Conservation (phyloP, 345 rosid species). For the Salix purpurea region DNA sequence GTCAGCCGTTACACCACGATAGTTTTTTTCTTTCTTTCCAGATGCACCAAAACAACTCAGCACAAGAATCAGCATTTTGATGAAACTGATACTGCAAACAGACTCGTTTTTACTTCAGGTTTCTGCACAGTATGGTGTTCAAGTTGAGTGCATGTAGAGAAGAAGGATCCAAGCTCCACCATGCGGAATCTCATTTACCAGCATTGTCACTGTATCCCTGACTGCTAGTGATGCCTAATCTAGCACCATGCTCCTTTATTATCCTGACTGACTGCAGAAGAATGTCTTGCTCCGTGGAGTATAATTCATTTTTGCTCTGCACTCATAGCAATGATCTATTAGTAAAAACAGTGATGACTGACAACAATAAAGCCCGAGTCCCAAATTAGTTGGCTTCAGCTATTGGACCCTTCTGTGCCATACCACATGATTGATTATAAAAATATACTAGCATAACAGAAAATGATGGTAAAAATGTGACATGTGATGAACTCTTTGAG, state of each 20-base stretch:
- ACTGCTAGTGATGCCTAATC: constrained; percentile 41
- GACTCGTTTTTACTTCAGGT: not conserved
- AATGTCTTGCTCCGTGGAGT: constrained; percentile 63
- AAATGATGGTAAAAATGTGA: not conserved
- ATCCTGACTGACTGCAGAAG: constrained; percentile 61
- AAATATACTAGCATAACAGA: no score
- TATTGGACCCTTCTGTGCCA: not conserved
- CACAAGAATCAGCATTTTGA: not conserved
- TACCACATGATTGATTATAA: no score
- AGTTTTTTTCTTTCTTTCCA: not conserved
- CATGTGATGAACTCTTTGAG: not conserved
- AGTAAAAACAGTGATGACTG: not conserved
- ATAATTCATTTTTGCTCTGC: constrained; percentile 67
- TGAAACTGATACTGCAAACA: no score
- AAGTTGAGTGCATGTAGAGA: not conserved
- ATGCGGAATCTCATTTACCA: not conserved
- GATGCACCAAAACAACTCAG: not conserved
- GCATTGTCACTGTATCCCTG: constrained; percentile 12
- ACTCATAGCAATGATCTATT: constrained; percentile 3
- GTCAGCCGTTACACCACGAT: not conserved
- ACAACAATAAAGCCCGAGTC: not conserved
- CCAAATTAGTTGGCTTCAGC: not conserved
- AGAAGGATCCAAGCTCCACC: not conserved
- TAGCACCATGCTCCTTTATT: constrained; percentile 67
- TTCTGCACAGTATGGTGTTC: not conserved